Evolutionary conservation across 1,284 basidiomycete species (phyloP).

Genomic region (Trametes sp.): DNA sequence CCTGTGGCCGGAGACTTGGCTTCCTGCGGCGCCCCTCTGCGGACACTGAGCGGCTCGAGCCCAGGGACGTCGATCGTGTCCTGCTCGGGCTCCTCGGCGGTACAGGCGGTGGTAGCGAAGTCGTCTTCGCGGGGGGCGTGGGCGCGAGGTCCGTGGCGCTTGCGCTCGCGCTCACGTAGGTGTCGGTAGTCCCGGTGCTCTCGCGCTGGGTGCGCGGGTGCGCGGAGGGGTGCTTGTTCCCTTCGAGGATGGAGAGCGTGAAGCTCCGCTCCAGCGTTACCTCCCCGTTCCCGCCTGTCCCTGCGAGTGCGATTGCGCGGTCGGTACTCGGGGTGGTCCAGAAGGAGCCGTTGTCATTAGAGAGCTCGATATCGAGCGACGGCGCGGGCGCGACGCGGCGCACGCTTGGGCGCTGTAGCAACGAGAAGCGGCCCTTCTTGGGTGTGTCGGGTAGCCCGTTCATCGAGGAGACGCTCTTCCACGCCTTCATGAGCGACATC

Average conservation of each 20-base stretch:
- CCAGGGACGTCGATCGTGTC: conserved; percentile 18
- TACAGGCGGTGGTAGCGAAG: conserved; percentile 4
- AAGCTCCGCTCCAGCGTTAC: conserved; percentile 20
- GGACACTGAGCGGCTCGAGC: conserved; percentile 18
- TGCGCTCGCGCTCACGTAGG: conserved; percentile 3
- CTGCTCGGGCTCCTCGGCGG: conserved; percentile 13
- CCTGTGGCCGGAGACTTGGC: conserved; percentile 11
- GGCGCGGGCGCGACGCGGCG: conserved; percentile 10
- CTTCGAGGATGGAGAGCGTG: conserved; percentile 29
- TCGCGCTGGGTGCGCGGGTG: neutral
- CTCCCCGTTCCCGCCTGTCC: conserved; percentile 9
- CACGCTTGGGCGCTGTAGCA: conserved; percentile 16
- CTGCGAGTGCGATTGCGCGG: neutral
- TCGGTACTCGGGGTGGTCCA: conserved; percentile 2
- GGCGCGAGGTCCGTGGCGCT: neutral
- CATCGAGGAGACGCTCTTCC: conserved; percentile 16
- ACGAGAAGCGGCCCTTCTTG: conserved; percentile 24
- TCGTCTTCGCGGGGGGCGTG: neutral
- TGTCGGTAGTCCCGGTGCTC: conserved; percentile 8
- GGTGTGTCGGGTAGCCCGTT: conserved; percentile 9
- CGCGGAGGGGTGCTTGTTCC: conserved; percentile 7
- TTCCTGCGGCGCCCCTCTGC: conserved; percentile 13
- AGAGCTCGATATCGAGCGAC: conserved; percentile 12
- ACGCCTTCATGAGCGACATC: conserved; percentile 21
- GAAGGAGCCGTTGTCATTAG: neutral